phyloP scores from a whole-genome alignment of 371 early-diverging fungal species.

The Lichtheimia ramosa region DNA sequence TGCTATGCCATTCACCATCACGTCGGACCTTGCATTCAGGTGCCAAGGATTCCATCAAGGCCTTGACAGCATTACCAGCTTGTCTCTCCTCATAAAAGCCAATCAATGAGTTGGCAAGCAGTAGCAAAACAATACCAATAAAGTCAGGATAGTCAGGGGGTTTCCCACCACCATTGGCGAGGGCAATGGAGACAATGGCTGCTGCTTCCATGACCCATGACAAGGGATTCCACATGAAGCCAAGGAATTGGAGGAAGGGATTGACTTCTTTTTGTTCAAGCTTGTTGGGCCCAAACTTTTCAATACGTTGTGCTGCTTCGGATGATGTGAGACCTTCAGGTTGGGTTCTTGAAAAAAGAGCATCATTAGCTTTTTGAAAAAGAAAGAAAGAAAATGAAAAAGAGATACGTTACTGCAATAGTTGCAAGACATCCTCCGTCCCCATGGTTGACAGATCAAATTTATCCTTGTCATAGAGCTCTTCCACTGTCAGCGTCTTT shows the following conservation, averaged over 20 bases:
- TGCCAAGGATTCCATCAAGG: conserved; percentile 72
- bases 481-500: conserved; percentile 38
- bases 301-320: conserved; percentile 64
- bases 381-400: no score
- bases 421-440: conserved; percentile 65
- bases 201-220: conserved; percentile 85
- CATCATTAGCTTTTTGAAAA: conserved; percentile 12
- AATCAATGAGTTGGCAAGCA: conserved; percentile 82
- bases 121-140: conserved; percentile 75
- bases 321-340: conserved; percentile 62
- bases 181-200: conserved; percentile 68
- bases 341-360: conserved; percentile 34
- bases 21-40: conserved; percentile 73
- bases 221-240: conserved; percentile 84
- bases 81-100: conserved; percentile 86
- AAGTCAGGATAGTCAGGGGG: conserved; percentile 85
- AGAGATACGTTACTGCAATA: conserved; percentile 49
- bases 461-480: conserved; percentile 78
- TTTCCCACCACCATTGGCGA: conserved; percentile 65
- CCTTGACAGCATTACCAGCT: conserved; percentile 77
- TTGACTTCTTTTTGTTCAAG: conserved; percentile 76
- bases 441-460: conserved; percentile 79
- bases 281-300: conserved; percentile 67
- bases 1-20: conserved; percentile 53
- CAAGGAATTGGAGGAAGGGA: conserved; percentile 81